A percentile compares a stretch with the other conserved stretches of the same genome.
These are phyloP conservation scores for Bruguiera parviflora DNA, from an alignment of 345 rosid species.

Conservation along the genomic window DNA sequence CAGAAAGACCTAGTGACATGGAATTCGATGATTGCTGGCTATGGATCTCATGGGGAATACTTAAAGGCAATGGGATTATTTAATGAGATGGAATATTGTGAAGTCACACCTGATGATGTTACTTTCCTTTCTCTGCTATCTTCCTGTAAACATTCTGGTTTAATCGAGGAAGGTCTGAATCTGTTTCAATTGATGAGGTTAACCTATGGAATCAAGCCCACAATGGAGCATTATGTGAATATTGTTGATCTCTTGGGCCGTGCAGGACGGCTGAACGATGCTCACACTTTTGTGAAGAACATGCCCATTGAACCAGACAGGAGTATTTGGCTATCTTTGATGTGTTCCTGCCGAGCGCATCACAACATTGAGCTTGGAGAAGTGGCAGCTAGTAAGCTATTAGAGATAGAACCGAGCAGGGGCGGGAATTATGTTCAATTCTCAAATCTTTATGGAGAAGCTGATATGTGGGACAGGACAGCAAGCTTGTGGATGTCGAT, in stretches of 20 bases:
- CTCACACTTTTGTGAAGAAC: conserved; percentile 46
- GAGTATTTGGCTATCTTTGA: conserved; percentile 67
- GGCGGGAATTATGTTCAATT: conserved; percentile 62
- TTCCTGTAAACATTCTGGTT: conserved; percentile 80
- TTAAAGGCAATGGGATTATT: conserved; percentile 46
- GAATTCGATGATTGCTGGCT: conserved; percentile 75
- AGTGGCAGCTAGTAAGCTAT: conserved; percentile 52
- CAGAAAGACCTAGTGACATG: conserved; percentile 57
- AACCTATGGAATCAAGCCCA: conserved; percentile 48
- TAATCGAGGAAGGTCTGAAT: conserved; percentile 53
- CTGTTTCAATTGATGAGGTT: conserved; percentile 50
- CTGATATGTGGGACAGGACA: conserved; percentile 54
- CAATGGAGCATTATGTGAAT: conserved; percentile 62
- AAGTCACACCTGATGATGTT: conserved; percentile 53
- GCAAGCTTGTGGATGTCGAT: conserved; percentile 47
- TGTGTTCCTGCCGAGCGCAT: conserved; percentile 58
- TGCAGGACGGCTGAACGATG: conserved; percentile 57
- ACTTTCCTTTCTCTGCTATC: conserved; percentile 70
- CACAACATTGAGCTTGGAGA: conserved; percentile 57
- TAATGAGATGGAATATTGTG: conserved; percentile 53
- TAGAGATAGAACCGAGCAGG: conserved; percentile 51
- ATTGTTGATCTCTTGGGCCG: conserved; percentile 80
- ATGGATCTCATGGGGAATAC: conserved; percentile 70
- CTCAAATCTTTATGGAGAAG: conserved; percentile 64
- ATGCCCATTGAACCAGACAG: conserved; percentile 56